Evolutionary conservation across 75 land plant genomes (phyloP).

Genomic region (Picea sitchensis): DNA sequence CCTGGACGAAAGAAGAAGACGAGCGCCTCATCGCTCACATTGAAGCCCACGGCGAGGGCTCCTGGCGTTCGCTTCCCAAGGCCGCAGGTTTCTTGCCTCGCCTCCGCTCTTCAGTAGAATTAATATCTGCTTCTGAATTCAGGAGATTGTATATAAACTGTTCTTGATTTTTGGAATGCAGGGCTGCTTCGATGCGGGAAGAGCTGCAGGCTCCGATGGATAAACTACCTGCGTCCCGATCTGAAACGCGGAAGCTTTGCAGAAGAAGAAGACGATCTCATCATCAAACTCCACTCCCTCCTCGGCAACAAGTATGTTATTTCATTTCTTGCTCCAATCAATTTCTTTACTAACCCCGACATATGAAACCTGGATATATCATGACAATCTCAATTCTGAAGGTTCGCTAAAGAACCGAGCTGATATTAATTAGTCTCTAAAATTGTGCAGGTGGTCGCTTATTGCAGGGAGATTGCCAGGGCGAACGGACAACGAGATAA

Average conservation of each 20-base stretch:
- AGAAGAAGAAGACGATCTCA: conserved; percentile 64
- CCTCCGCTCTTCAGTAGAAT: no score
- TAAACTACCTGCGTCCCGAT: conserved; percentile 64
- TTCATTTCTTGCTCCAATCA: no score
- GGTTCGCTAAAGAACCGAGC: no score
- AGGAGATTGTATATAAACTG: no score
- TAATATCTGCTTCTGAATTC: no score
- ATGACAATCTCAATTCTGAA: no score
- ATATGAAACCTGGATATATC: no score
- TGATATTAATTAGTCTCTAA: no score
- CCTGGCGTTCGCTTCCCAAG: conserved; percentile 66
- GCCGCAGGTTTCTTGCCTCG: conserved; percentile 27
- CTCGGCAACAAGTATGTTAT: conserved; percentile 60
- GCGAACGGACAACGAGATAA: conserved; percentile 14
- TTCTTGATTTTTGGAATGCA: neutral
- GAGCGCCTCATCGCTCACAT: conserved; percentile 49
- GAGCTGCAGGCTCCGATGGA: conserved; percentile 70
- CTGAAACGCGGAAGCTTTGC: conserved; percentile 66
- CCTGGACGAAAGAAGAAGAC: conserved; percentile 67
- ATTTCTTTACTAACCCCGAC: no score
- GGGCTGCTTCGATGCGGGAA: conserved; percentile 62
- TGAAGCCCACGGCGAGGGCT: conserved; percentile 59
- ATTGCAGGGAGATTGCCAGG: conserved; percentile 17
- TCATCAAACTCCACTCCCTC: conserved; percentile 60
- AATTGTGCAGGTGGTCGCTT: conserved; percentile 13